Percentiles rank a stretch among this genome's conserved stretches.
Evolutionary conservation across 768 basidiomycete genomes (phyloP).

Genomic region (Coprinellus aureogranulatus): DNA sequence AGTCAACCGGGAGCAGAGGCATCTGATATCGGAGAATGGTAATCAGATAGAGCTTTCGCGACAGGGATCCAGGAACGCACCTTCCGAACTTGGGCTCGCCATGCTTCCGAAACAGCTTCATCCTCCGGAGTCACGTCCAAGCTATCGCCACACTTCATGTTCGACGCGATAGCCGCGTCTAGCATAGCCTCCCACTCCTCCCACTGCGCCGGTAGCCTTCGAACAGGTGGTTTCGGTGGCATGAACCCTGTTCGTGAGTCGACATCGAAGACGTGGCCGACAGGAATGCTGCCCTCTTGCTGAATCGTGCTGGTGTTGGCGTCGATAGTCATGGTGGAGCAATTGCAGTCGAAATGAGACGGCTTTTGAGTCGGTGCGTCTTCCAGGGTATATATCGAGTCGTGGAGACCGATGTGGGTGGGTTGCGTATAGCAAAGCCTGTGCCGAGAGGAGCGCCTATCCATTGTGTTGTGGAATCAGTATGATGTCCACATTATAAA

Average conservation of each 20-base stretch:
- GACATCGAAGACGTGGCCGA: constrained; percentile 84
- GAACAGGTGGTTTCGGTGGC: constrained; percentile 71
- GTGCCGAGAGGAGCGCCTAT: constrained; percentile 3
- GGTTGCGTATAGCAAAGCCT: not conserved
- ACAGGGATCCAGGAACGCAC: constrained; percentile 32
- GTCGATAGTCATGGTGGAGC: not conserved
- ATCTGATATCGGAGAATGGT: constrained; percentile 37
- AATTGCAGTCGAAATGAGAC: constrained; percentile 8
- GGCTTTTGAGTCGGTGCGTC: not conserved
- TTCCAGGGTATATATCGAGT: not conserved
- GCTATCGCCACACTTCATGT: constrained; percentile 64
- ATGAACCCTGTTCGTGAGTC: constrained; percentile 90
- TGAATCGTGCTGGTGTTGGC: not conserved
- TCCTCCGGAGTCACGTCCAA: constrained; percentile 41
- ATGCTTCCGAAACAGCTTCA: constrained; percentile 41
- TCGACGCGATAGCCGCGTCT: constrained; percentile 43
- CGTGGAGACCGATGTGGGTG: not conserved
- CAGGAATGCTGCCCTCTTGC: constrained; percentile 41
- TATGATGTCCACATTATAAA: constrained; percentile 4
- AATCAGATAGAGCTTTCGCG: not conserved
- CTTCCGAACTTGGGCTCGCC: constrained; percentile 50
- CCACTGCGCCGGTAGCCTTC: constrained; percentile 60
- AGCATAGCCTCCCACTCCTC: constrained; percentile 70
- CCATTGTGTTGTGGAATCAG: not conserved
- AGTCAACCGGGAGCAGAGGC: constrained; percentile 42